phyloP scores from a whole-genome alignment of 768 basidiomycete species.

The Coprinopsis marcescibilis region DNA sequence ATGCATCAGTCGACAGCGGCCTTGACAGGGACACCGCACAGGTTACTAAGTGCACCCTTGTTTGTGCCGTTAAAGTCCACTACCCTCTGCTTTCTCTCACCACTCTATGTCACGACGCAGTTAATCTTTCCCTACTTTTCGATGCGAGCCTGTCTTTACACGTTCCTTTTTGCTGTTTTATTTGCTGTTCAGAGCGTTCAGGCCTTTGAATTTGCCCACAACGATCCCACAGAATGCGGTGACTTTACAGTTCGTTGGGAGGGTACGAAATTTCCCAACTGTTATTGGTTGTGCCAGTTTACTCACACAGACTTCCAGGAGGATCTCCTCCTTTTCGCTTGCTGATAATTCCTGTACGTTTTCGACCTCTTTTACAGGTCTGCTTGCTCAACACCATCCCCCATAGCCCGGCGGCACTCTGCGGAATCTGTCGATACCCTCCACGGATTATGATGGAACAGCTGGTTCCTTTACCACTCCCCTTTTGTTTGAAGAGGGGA shows the following conservation, averaged over 20 bases:
- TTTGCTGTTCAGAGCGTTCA: conserved; percentile 2
- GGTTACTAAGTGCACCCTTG: no score
- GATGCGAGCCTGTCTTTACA: conserved; percentile 3
- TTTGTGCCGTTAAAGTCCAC: no score
- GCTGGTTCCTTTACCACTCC: conserved; percentile 17
- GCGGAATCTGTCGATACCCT: conserved; percentile 22
- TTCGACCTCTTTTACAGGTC: background rate
- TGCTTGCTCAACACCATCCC: background rate
- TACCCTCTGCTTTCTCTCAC: conserved; percentile 4
- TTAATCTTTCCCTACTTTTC: background rate
- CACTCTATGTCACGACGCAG: conserved; percentile 11
- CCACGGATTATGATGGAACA: conserved; percentile 13
- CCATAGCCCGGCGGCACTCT: conserved; percentile 19
- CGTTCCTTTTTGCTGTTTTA: conserved; percentile 1
- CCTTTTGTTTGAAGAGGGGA: conserved; percentile 10
- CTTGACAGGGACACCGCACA: no score
- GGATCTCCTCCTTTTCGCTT: conserved; percentile 22
- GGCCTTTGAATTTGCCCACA: conserved; percentile 19
- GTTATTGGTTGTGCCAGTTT: background rate
- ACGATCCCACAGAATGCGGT: conserved; percentile 21
- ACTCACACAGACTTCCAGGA: conserved; percentile 12
- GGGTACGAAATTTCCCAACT: conserved; percentile 14
- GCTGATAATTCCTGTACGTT: conserved; percentile 20
- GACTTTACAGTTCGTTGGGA: conserved; percentile 20
- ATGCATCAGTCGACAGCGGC: no score